phyloP scores from a whole-genome alignment of 2,329 filamentous ascomycete species.

The Cordyceps cateniannulata region DNA sequence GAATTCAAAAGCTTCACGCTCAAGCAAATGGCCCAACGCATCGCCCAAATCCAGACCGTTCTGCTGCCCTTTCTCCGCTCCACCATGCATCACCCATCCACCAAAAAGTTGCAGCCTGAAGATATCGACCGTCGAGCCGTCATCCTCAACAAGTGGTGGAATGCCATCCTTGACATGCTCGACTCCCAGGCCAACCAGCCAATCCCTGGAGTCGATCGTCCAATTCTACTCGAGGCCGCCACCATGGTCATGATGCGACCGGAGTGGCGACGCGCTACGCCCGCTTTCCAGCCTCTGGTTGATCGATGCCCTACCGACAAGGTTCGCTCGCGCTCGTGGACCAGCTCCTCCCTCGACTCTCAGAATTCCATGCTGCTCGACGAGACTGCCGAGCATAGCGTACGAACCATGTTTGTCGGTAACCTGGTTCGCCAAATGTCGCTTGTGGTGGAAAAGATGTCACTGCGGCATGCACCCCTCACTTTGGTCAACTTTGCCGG shows the following conservation, averaged over 20 bases:
- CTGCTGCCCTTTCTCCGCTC: constrained; percentile 72
- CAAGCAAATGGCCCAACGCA: constrained; percentile 67
- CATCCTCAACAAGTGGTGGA: constrained; percentile 90
- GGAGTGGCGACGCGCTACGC: constrained; percentile 75
- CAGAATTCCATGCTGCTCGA: constrained; percentile 47
- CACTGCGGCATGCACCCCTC: constrained; percentile 58
- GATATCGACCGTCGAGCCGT: constrained; percentile 74
- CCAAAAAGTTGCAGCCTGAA: constrained; percentile 59
- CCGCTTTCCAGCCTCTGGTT: constrained; percentile 56
- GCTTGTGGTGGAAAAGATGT: constrained; percentile 86
- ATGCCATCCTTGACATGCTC: constrained; percentile 71
- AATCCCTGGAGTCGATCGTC: constrained; percentile 77
- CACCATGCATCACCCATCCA: constrained; percentile 62
- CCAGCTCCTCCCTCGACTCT: constrained; percentile 56
- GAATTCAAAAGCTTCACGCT: constrained; percentile 53
- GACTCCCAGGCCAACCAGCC: constrained; percentile 62
- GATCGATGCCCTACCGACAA: constrained; percentile 46
- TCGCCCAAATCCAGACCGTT: constrained; percentile 63
- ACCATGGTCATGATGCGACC: constrained; percentile 79
- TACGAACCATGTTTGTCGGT: constrained; percentile 77
- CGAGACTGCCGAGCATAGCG: constrained; percentile 77
- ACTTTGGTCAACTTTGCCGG: constrained; percentile 79
- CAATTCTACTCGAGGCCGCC: constrained; percentile 70
- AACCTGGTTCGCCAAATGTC: constrained; percentile 79
- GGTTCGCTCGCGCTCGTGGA: constrained; percentile 39